Evolutionary conservation across 208 protist genomes (phyloP), one percentile per base, ranked within the genome.

Genomic region (Trichomonas gallinae): DNA sequence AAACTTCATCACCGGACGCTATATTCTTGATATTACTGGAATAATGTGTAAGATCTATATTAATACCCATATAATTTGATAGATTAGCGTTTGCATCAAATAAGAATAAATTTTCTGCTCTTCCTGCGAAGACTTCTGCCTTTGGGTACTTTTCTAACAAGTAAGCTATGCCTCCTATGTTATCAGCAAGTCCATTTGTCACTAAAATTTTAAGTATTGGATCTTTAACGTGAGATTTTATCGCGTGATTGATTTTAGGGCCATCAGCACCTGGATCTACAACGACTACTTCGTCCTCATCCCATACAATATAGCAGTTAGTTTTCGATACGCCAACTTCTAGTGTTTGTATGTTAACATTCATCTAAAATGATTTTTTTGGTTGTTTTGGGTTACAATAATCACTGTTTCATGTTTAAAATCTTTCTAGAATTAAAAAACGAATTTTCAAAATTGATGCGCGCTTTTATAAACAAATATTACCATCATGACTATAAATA

Each of bases 231-330:
- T 44, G 31, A 44, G 83, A 89, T 46, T 89, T 89, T 9, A 89
- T 89, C 2, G 23, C 6, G 3, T 26, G 10, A 26, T 89, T 40
- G 23, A 89, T 89, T 46, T 40, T 44, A 44, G 34, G 38, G 4
- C 83, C 83, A 89, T 89, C 83, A 44, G 36, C 83, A n/a, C 83
- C 83, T 17, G 83, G 83, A 89, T 89, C 83, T 46, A 89, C 46
- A n/a, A 89, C 83, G 9, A 40, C 83, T 48, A 89, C 38, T 44
- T 89, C 38, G 4, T 4, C 31, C n/a, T 89, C 83, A 46, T 89
- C 83, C 17, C 17, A 89, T 23, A 89, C 15, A n/a, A 89, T 89
- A 89, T 89, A 89, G 21, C 83, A 89, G 23, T 89, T 89, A 10
- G 34, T 89, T 46, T 46, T 89, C 8, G 58, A 72, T 31, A n/a